phyloP scores from a whole-genome alignment of 768 basidiomycete species.

The Podaxis sp. region DNA sequence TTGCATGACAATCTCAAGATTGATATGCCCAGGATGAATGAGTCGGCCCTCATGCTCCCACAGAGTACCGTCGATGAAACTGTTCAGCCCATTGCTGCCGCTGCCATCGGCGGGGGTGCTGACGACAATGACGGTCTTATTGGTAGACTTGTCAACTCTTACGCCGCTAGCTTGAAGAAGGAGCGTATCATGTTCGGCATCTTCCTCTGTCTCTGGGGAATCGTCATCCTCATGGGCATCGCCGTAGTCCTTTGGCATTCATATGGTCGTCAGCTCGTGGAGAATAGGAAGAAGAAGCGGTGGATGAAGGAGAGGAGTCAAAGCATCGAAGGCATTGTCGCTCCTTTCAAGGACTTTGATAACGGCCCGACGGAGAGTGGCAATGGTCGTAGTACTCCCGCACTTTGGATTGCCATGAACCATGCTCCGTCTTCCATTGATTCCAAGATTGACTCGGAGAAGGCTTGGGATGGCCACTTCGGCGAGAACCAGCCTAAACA shows the following conservation, averaged over 20 bases:
- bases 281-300: slow-evolving; percentile 41
- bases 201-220: slow-evolving; percentile 79
- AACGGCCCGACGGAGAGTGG: slow-evolving; percentile 14
- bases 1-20: slow-evolving; percentile 83
- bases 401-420: background rate
- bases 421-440: background rate
- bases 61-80: slow-evolving; percentile 68
- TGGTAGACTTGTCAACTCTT: slow-evolving; percentile 66
- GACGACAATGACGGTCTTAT: slow-evolving; percentile 58
- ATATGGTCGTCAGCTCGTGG: slow-evolving; percentile 44
- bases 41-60: slow-evolving; percentile 74
- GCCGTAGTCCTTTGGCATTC: slow-evolving; percentile 69
- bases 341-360: slow-evolving; percentile 25
- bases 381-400: background rate
- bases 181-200: slow-evolving; percentile 82
- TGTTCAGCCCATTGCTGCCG: slow-evolving; percentile 74
- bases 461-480: slow-evolving; percentile 11
- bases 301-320: slow-evolving; percentile 50
- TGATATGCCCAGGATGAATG: slow-evolving; percentile 73
- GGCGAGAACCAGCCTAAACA: slow-evolving; percentile 10
- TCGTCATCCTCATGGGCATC: slow-evolving; percentile 81
- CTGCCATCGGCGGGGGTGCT: slow-evolving; percentile 64
- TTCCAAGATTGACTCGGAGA: background rate
- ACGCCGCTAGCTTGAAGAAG: slow-evolving; percentile 67
- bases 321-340: slow-evolving; percentile 35